Evolutionary conservation across 441 rosid genomes (phyloP).

Genomic region (Adansonia madagascariensis): DNA sequence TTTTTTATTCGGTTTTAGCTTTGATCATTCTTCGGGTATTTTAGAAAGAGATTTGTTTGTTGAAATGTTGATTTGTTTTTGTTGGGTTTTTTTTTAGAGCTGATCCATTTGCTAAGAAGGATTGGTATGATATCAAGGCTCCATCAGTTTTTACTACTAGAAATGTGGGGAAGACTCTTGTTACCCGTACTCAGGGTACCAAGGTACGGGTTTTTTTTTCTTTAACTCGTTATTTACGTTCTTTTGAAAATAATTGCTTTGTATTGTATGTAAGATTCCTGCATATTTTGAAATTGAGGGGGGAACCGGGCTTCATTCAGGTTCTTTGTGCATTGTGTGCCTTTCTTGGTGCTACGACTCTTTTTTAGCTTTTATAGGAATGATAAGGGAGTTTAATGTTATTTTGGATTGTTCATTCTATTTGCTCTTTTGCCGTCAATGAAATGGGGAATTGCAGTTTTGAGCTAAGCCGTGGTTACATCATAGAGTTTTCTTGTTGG

Average conservation of each 20-base stretch:
- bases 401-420: not conserved
- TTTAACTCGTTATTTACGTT: not conserved
- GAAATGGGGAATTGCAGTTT: not conserved
- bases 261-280: not conserved
- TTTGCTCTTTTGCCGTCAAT: not conserved
- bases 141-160: not conserved
- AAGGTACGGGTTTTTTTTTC: not conserved
- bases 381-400: not conserved
- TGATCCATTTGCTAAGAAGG: conserved; percentile 18
- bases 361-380: not conserved
- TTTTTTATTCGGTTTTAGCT: not conserved
- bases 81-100: not conserved
- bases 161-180: conserved; percentile 17
- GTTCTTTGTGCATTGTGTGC: not conserved
- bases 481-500: too few species aligned
- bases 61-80: not conserved
- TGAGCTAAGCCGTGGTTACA: not conserved
- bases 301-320: not conserved
- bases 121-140: conserved; percentile 12
- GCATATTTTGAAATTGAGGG: not conserved
- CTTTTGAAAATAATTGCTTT: not conserved
- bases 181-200: conserved; percentile 15
- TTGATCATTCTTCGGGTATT: not conserved
- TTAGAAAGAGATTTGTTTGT: not conserved
- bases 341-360: too few species aligned